phyloP scores from a whole-genome alignment of 495 filamentous ascomycete species.

The Hypoxylon intermedium region DNA sequence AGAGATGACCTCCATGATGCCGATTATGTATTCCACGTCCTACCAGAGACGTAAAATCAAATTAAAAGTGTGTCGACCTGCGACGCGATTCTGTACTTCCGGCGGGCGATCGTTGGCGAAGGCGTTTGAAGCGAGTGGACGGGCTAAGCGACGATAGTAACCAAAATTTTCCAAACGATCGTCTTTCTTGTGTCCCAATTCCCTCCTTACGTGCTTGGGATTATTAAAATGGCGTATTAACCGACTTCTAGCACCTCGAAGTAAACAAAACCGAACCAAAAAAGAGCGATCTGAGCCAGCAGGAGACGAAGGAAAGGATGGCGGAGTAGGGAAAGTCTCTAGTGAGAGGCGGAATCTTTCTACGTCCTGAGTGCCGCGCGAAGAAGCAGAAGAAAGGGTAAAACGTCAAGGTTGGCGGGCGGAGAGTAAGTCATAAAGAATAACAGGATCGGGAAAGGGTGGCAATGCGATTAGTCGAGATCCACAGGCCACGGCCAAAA shows the following conservation, averaged over 20 bases:
- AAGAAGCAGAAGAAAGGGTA: constrained; percentile 41
- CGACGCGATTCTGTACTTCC: constrained; percentile 48
- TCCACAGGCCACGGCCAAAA: constrained; percentile 23
- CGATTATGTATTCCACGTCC: constrained; percentile 34
- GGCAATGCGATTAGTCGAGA: constrained; percentile 37
- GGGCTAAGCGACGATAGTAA: constrained; percentile 19
- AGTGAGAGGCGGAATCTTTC: constrained; percentile 41
- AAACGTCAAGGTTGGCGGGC: constrained; percentile 42
- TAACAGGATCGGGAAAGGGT: constrained; percentile 31
- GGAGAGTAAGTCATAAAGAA: constrained; percentile 55
- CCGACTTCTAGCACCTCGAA: constrained; percentile 31
- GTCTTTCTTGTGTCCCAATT: constrained; percentile 17
- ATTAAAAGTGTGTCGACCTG: constrained; percentile 59
- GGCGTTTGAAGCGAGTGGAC: constrained; percentile 32
- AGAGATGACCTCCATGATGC: constrained; percentile 51
- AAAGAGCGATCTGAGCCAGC: constrained; percentile 68
- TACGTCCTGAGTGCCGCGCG: constrained; percentile 44
- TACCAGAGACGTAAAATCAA: constrained; percentile 35
- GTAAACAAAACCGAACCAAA: constrained; percentile 47
- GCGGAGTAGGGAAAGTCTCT: constrained; percentile 50
- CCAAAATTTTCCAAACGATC: constrained; percentile 24
- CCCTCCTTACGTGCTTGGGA: constrained; percentile 16
- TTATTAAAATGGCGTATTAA: constrained; percentile 36
- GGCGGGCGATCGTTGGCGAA: constrained; percentile 25
- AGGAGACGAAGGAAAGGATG: constrained; percentile 56